Base-by-base conservation (phyloP, 2,329 filamentous ascomycete species). In the Ophiostoma populinum region DNA sequence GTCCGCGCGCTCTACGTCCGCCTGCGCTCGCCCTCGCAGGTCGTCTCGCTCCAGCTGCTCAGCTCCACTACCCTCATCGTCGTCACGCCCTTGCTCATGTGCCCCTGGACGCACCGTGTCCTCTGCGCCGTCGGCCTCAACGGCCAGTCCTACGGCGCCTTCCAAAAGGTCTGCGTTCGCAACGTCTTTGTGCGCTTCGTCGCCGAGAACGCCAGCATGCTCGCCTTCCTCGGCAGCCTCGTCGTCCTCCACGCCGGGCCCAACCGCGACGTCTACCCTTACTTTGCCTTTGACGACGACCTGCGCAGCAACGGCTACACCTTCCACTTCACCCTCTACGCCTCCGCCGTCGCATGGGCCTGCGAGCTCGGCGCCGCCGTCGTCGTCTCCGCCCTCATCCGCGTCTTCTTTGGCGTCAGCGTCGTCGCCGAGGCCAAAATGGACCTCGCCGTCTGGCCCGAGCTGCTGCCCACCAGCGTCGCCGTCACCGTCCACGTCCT, bases 211-310 rank as follows among this genome's bases (percentile, higher is more conserved):
- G 67, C 70, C 8, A 74, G 66, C 36, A 79, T 79, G 74, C 59
- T 70, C 12, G 59, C 72, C 26, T 79, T 78, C 45, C 55, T 79
- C 7, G 74, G 72, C 33, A 70, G 67, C 49, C 67, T 78, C 38
- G 56, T 74, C 15, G 72, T 77, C 13, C 54, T 79, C 37, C 74
- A 78, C 51, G 76, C 72, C 47, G 74, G 74, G 24, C 57, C 65
- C 42, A 79, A 79, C 56, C 70, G 71, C 51, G 61, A 74, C 46
- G 68, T 77, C 22, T 79, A 79, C 49, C 74, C 74, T 1, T 79
- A 79, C 49, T 77, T 79, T 46, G 65, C 71, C 20, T 79, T 79
- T 50, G 70, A 73, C 47, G 53, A 56, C 29, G 58, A 22, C n/a
- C 13, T 16, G 31, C 21, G 18, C 13, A 19, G 15, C 18, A 24